Base-by-base conservation (phyloP, 2,329 filamentous ascomycete genomes). In the Botryotinia narcissicola region DNA sequence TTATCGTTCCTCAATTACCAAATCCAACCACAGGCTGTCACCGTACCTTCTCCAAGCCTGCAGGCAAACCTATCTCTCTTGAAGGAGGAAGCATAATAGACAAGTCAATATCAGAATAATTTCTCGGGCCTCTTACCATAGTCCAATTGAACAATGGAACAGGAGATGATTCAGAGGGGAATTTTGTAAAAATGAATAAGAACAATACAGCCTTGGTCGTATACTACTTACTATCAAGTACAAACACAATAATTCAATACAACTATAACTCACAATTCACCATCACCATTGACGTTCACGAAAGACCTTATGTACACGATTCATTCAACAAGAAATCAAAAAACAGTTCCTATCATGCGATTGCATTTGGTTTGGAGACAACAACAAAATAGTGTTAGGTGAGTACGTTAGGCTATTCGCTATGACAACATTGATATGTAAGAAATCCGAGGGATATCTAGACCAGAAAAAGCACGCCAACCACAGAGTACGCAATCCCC, bases 381-480 rank as follows among this genome's bases (percentile, higher is more conserved):
- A 40, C 35, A 66, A 66, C 10, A 68, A 42, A n/a, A 68, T 68
- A 57, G 29, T 68, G 66, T 68, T 68, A 57, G 40, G 66, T 68
- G 66, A 32, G 66, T 68, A 68, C 66, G 48, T 68, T 68, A 57
- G 66, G 35, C 66, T 68, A 68, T 68, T 57, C 66, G 66, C 66
- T 68, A 68, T 68, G 66, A 68, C 66, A 68, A 68, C 66, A 72
- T 66, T 54, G 70, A 35, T 42, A 51, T 51, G 59, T 71, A 64
- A 63, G 60, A 63, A 71, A 64, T 42, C 57, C 59, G 70, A 64
- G 60, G 78, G 77, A 80, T 79, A 80, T 79, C 79, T 80, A 79
- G 72, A 76, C 74, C 44, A 75, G 75, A 72, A 75, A 57, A 78
- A 77, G 74, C 77, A 79, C 67, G 71, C 78, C 76, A 74, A 74